Evolutionary conservation across 805 yeast species (phyloP).

Genomic region (Saturnispora ahearnii): DNA sequence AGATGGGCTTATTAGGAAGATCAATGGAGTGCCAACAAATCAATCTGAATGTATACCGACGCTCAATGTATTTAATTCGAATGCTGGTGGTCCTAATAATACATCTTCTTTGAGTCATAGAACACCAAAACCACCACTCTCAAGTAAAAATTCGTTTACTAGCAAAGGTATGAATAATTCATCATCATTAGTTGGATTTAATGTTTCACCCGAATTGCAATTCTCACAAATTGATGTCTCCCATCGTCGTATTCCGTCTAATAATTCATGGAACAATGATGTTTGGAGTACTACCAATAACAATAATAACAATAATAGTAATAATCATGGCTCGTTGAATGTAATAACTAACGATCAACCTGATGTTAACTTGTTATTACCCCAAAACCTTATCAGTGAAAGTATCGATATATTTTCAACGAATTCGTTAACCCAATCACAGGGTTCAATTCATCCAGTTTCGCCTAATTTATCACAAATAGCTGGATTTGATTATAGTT

Average conservation of each 20-base stretch:
- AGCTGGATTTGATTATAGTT: slow-evolving; percentile 8
- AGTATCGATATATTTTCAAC: not conserved
- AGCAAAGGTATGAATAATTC: slow-evolving; percentile 4
- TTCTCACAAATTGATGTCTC: slow-evolving; percentile 9
- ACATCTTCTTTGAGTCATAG: not conserved
- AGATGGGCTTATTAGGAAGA: slow-evolving; percentile 20
- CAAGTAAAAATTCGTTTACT: slow-evolving; percentile 3
- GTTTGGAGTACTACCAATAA: slow-evolving; percentile 4
- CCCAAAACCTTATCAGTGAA: slow-evolving; percentile 25
- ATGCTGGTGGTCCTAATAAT: not conserved
- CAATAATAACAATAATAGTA: slow-evolving; percentile 5
- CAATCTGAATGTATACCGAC: not conserved
- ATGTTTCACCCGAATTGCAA: slow-evolving; percentile 14
- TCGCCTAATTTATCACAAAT: slow-evolving; percentile 12
- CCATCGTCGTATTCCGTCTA: slow-evolving; percentile 6
- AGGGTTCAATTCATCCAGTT: not conserved
- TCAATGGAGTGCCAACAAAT: slow-evolving; percentile 3
- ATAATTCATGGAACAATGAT: slow-evolving; percentile 4
- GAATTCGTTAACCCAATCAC: not conserved
- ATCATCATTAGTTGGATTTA: slow-evolving; percentile 1
- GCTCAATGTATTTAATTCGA: not conserved
- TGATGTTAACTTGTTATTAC: slow-evolving; percentile 21
- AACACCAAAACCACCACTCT: not conserved
- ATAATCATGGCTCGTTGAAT: slow-evolving; percentile 6
- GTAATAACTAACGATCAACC: slow-evolving; percentile 9